Evolutionary conservation across 2,329 filamentous ascomycete species (phyloP).

Genomic region (Hypoxylon sp.): DNA sequence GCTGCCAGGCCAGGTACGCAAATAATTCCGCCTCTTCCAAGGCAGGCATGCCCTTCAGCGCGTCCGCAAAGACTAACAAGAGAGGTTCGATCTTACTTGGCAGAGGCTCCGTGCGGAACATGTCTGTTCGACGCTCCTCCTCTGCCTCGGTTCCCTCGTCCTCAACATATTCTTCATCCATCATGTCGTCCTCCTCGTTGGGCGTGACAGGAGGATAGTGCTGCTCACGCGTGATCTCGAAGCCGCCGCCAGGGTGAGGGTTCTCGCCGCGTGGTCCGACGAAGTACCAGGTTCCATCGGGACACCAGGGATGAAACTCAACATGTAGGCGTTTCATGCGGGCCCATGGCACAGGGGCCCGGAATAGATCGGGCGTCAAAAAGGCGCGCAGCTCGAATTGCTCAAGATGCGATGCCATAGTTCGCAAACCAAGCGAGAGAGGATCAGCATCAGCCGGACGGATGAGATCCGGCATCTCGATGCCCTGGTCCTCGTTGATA

Average conservation of each 20-base stretch:
- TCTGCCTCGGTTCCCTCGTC: conserved; percentile 27
- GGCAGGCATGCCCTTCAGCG: conserved; percentile 39
- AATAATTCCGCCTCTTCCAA: conserved; percentile 41
- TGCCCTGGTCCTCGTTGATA: conserved; percentile 32
- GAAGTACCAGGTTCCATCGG: conserved; percentile 47
- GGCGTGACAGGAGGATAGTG: conserved; percentile 41
- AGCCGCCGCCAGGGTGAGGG: conserved; percentile 38
- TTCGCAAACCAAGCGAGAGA: conserved; percentile 43
- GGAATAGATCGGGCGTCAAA: conserved; percentile 43
- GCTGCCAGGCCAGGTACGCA: conserved; percentile 39
- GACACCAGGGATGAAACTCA: conserved; percentile 44
- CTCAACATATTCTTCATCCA: conserved; percentile 32
- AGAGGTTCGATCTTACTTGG: conserved; percentile 38
- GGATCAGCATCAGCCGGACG: conserved; percentile 37
- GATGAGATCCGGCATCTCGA: conserved; percentile 44
- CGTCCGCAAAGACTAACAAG: conserved; percentile 38
- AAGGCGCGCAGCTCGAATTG: conserved; percentile 43
- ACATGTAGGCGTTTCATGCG: conserved; percentile 40
- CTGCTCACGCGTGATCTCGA: conserved; percentile 43
- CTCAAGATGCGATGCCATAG: conserved; percentile 41
- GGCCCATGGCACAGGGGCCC: conserved; percentile 34
- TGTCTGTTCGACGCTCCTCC: conserved; percentile 33
- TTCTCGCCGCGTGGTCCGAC: conserved; percentile 41
- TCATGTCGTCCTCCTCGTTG: conserved; percentile 39
- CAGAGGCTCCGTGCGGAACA: conserved; percentile 39